Base-by-base conservation (phyloP, 192 early-diverging fungal species). In the Dispira simplex region DNA sequence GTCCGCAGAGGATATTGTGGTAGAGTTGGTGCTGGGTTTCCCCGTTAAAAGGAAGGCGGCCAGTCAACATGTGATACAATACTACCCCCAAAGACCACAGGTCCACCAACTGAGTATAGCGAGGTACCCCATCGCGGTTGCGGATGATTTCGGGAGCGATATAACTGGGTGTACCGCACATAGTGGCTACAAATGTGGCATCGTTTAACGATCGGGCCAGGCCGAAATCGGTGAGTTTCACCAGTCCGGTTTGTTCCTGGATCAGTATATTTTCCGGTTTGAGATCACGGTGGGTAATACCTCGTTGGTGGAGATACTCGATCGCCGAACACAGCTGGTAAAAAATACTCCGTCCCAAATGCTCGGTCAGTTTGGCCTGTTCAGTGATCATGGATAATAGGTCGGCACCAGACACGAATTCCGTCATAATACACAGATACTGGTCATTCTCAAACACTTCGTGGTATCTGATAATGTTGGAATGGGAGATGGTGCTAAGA, bases 221-320 rank as follows among this genome's bases (percentile, higher is more conserved):
- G 16, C 86, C 86, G 76, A 88, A 88, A 64, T 88, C 86, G 2
- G 83, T 79, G 27, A 88, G 73, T 47, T 75, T 78, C 16, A 78
- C 71, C 27, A 63, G 57, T 3, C 23, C 20, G 11, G 14, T 25
- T 16, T 46, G 10, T 20, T 26, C 47, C 46, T 25, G 46, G 16
- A 82, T 63, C 6, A 81, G 53, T 28, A 89, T 75, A 64, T 88
- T 89, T 60, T 90, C 90, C 0, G 88, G 88, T 71, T 99, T 99
- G 21, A 99, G 73, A 70, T 99, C 97, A 20, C 97, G 85, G 71
- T 99, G 97, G 2, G 82, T 89, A n/a, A 98, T 89, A 25, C 86
- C 85, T 28, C 80, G 73, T 9, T 71, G 68, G 66, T 98, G 95
- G 8, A 98, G 77, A 67, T 93, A 98, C 67, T 90, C 72, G 18